Base-by-base conservation (phyloP, 1,284 basidiomycete species). In the Cryptococcus maquisensis region DNA sequence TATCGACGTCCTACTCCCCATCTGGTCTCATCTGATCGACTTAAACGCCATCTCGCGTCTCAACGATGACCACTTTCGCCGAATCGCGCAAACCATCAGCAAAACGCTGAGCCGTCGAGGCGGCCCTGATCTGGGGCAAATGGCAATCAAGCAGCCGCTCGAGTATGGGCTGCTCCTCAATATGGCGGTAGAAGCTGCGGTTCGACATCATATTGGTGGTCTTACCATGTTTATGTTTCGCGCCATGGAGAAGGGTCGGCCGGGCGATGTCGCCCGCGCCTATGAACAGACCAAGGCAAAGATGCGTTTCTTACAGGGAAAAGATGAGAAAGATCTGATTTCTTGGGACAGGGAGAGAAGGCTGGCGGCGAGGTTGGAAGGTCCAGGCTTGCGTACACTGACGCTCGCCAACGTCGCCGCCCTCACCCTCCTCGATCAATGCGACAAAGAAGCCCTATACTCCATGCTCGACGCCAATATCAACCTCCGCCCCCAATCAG, bases 101-200 rank as follows among this genome's bases (percentile, higher is more conserved):
- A 32, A 44, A 3, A 21, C 45, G 4, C 38, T 61, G 5, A 43
- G 26, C 10, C 16, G 28, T 1, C 37, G 41, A 13, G 21, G 21
- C 18, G 42, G 35, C 21, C 47, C 52, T 5, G 41, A 55, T 21
- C 21, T 62, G 9, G 35, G 35, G 6, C 37, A 46, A 20, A 45
- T 63, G 41, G 45, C 47, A 12, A 10, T 47, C 10, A 18, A 46
- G 12, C n/a, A 55, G 3, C 57, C 65, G 0, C 40, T 39, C 8
- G 35, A 23, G n/a, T 65, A 55, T 36, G 63, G 59, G 1, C 18
- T 56, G 2, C 35, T 70, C 8, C 36, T 48, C 3, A 47, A 59
- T 32, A 60, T 67, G 59, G 57, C 52, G 3, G 54, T 67, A 13
- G 66, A 69, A 42, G 48, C 62, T 0, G 65, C 62, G 0, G 60